These are phyloP conservation scores for Spergularia marina DNA, from an alignment of 148 eudicot genomes.

Conservation along the genomic window DNA sequence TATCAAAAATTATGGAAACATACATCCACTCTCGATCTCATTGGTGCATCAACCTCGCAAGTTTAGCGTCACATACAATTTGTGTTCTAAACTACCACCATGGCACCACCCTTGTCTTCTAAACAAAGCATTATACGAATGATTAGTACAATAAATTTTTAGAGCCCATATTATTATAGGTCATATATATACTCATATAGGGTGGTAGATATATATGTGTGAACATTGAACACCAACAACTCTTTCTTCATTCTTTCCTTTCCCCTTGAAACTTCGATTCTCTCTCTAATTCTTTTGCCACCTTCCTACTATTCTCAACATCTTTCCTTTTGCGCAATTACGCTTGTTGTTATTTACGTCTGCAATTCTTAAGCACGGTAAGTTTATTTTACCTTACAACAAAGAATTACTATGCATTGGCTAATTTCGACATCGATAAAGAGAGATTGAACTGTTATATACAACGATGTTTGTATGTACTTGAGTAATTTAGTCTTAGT, in stretches of 20 bases:
- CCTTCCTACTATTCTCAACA: conserved; percentile 15
- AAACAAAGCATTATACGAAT: conserved; percentile 13
- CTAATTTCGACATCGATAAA: neutral
- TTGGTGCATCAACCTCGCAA: too few relatives aligned
- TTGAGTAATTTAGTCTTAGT: neutral
- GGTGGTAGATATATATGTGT: conserved; percentile 33
- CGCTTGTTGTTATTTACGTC: neutral
- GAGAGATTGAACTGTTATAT: neutral
- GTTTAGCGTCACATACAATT: too few relatives aligned
- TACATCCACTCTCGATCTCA: too few relatives aligned
- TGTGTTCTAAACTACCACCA: too few relatives aligned
- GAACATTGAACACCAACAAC: conserved; percentile 25
- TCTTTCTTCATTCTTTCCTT: neutral
- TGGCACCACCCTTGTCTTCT: neutral
- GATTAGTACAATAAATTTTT: neutral
- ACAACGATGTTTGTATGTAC: conserved; percentile 6
- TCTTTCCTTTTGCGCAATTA: neutral
- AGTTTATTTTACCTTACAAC: conserved; percentile 2
- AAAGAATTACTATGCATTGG: conserved; percentile 3
- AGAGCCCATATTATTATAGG: neutral
- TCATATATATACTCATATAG: neutral
- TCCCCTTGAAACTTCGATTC: too few relatives aligned
- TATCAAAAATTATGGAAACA: too few relatives aligned
- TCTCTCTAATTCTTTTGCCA: conserved; percentile 15
- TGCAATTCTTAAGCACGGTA: neutral